Evolutionary conservation across 345 rosid genomes (phyloP).

Genomic region (Boechera divaricarpa): DNA sequence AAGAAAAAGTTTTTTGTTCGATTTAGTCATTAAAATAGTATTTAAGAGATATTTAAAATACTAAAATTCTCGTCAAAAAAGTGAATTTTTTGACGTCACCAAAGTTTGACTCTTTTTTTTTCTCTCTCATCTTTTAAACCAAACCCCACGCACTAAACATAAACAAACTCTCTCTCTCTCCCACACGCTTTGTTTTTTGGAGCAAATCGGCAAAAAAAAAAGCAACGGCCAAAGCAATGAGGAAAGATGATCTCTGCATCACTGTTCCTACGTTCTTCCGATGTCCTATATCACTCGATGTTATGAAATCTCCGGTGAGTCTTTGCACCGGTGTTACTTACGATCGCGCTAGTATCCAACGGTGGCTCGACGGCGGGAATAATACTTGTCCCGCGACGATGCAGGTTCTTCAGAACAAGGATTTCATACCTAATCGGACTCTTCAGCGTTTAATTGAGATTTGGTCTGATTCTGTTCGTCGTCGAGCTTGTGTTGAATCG

Average conservation of each 20-base stretch:
- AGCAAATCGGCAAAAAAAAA: constrained; percentile 36
- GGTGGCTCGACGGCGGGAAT: constrained; percentile 89
- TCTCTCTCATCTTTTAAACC: constrained; percentile 58
- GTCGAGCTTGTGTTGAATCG: constrained; percentile 35
- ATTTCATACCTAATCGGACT: constrained; percentile 78
- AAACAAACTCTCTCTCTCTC: constrained; percentile 39
- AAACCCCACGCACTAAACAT: constrained; percentile 45
- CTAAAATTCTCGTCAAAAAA: constrained; percentile 41
- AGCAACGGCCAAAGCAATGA: constrained; percentile 44
- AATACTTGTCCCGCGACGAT: constrained; percentile 95
- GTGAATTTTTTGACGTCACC: constrained; percentile 52
- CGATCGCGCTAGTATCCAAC: constrained; percentile 87
- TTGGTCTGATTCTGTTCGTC: constrained; percentile 74
- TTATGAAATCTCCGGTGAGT: constrained; percentile 96
- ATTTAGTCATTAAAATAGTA: constrained; percentile 30
- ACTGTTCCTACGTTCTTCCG: constrained; percentile 79
- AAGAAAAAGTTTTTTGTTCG: constrained; percentile 39
- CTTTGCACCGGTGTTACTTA: constrained; percentile 96
- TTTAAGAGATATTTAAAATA: constrained; percentile 26
- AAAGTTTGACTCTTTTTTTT: constrained; percentile 60
- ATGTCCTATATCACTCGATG: constrained; percentile 91
- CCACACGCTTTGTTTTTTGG: constrained; percentile 33
- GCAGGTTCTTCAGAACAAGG: constrained; percentile 79
- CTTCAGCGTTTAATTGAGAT: constrained; percentile 78
- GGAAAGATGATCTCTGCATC: constrained; percentile 68